A percentile compares a stretch with the other conserved stretches of the same genome.
Conservation (phyloP, 2,329 filamentous ascomycete genomes). For the Ascochyta viciae-villosae region DNA sequence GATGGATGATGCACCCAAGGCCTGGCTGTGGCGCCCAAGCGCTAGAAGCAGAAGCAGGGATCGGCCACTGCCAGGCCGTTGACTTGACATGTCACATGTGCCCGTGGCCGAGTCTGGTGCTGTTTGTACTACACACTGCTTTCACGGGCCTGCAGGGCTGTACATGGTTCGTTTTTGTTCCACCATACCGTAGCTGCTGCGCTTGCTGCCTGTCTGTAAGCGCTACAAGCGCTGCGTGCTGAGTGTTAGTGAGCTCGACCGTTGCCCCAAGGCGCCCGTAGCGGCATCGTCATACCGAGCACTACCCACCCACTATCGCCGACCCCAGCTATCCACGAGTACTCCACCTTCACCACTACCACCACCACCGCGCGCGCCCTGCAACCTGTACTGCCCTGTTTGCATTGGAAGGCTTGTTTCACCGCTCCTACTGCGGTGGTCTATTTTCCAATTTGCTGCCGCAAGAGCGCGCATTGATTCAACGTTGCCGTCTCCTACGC, state of each 20-base stretch:
- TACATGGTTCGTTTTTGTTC: neutral
- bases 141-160: neutral
- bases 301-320: conserved; percentile 4
- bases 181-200: neutral
- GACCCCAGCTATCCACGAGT: neutral
- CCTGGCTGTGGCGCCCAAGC: conserved; percentile 15
- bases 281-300: conserved; percentile 16
- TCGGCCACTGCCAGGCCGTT: conserved; percentile 7
- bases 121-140: neutral
- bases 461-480: conserved; percentile 1
- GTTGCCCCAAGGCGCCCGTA: conserved; percentile 5
- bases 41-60: conserved; percentile 8
- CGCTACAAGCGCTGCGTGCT: conserved; percentile 7
- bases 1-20: conserved; percentile 20
- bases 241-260: conserved; percentile 1
- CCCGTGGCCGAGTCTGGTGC: conserved; percentile 1
- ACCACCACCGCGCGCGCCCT: conserved; percentile 6
- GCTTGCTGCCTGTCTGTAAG: conserved; percentile 1
- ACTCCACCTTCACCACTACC: conserved; percentile 1
- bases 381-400: neutral
- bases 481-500: neutral
- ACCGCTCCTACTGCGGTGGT: neutral
- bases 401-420: neutral
- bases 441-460: neutral
- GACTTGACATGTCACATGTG: conserved; percentile 5